Percentiles rank a stretch among this genome's conserved stretches.
phyloP scores from a whole-genome alignment of 2,329 filamentous ascomycete species.

The Aspergillus costaricaensis region DNA sequence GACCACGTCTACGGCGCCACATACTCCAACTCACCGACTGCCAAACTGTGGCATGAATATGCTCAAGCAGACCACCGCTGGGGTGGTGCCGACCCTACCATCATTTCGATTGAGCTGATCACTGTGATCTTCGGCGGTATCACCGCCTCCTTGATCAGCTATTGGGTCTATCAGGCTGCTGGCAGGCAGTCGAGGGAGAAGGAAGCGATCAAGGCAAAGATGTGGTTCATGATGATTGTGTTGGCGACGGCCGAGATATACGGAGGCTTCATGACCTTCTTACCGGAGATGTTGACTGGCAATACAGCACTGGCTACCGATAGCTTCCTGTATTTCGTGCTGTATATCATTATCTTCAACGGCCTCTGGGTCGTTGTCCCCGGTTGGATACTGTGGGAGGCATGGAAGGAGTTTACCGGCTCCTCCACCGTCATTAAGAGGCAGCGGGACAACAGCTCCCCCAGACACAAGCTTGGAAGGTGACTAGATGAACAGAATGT shows the following conservation, averaged over 20 bases:
- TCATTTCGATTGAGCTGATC: slow-evolving; percentile 62
- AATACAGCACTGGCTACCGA: slow-evolving; percentile 59
- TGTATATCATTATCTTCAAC: slow-evolving; percentile 67
- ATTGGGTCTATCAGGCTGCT: slow-evolving; percentile 44
- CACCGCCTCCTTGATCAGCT: slow-evolving; percentile 60
- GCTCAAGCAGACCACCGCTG: slow-evolving; percentile 64
- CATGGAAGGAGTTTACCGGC: slow-evolving; percentile 47
- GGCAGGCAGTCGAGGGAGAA: slow-evolving; percentile 23
- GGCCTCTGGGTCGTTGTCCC: slow-evolving; percentile 63
- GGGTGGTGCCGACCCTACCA: slow-evolving; percentile 60
- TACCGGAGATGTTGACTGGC: slow-evolving; percentile 64
- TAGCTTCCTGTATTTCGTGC: slow-evolving; percentile 64
- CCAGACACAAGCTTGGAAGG: background rate
- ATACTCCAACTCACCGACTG: slow-evolving; percentile 57
- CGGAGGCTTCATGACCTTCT: slow-evolving; percentile 66
- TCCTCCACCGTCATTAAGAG: slow-evolving; percentile 31
- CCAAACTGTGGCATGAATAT: slow-evolving; percentile 66
- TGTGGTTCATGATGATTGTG: slow-evolving; percentile 60
- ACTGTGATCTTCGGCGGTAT: slow-evolving; percentile 63
- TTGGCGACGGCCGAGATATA: slow-evolving; percentile 66
- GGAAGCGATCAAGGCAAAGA: slow-evolving; percentile 34
- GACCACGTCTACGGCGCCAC: slow-evolving; percentile 61
- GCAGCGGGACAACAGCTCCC: background rate
- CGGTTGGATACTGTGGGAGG: slow-evolving; percentile 58
- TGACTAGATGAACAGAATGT: background rate